A percentile compares a stretch with the other conserved stretches of the same genome.
Conservation (phyloP, 2,329 filamentous ascomycete genomes). For the Pleomassaria siparia region DNA sequence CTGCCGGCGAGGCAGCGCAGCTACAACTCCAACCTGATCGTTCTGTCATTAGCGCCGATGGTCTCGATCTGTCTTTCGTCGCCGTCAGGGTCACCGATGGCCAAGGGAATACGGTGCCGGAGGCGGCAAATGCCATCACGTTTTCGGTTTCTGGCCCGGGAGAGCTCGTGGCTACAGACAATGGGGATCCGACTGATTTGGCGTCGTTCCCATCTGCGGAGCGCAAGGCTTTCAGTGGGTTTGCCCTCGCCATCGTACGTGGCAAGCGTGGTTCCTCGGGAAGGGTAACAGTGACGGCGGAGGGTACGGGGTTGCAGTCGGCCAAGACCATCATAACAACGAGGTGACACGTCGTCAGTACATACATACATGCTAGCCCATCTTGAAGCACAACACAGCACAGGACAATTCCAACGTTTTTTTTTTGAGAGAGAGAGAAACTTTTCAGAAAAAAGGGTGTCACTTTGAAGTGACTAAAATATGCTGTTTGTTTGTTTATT, state of each 20-base stretch:
- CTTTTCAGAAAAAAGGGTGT: too few species aligned
- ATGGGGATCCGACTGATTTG: slow-evolving; percentile 46
- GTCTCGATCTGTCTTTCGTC: slow-evolving; percentile 52
- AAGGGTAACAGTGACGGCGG: slow-evolving; percentile 16
- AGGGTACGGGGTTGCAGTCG: too few species aligned
- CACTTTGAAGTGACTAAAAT: too few species aligned
- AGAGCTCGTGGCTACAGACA: slow-evolving; percentile 54
- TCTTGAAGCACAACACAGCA: too few species aligned
- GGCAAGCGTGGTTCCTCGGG: slow-evolving; percentile 12
- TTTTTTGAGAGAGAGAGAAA: too few species aligned
- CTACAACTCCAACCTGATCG: slow-evolving; percentile 48
- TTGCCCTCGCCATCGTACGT: slow-evolving; percentile 28
- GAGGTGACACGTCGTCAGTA: too few species aligned
- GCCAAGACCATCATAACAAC: too few species aligned
- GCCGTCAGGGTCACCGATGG: slow-evolving; percentile 50
- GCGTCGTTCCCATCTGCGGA: slow-evolving; percentile 22
- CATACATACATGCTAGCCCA: too few species aligned
- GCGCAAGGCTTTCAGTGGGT: slow-evolving; percentile 28
- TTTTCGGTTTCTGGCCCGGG: slow-evolving; percentile 50
- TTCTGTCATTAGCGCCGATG: slow-evolving; percentile 42
- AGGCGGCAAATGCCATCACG: slow-evolving; percentile 46
- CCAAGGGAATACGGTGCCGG: slow-evolving; percentile 48
- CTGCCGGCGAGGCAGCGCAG: slow-evolving; percentile 44
- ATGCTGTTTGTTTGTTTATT: too few species aligned
- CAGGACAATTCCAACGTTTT: too few species aligned